These are phyloP conservation scores for Annulohypoxylon maeteangense DNA, from an alignment of 495 filamentous ascomycete genomes.

Conservation along the genomic window DNA sequence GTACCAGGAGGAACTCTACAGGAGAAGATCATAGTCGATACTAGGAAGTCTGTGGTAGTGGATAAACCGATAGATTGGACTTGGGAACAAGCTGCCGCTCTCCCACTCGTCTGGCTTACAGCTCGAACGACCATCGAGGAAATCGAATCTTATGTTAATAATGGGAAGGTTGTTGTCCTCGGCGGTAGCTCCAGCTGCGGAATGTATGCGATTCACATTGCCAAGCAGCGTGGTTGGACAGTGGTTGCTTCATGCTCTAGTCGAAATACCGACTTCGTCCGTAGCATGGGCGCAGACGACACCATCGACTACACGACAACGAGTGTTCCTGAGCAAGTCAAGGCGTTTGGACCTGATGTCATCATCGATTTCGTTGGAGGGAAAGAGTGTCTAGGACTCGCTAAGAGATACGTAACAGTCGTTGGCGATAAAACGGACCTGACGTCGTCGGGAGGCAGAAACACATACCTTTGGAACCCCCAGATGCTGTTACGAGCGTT, in stretches of 20 bases:
- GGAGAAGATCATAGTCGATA: neutral
- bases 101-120: conserved; percentile 7
- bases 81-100: conserved; percentile 1
- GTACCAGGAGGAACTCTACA: neutral
- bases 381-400: neutral
- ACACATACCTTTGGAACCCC: neutral
- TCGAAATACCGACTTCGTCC: neutral
- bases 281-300: conserved; percentile 3
- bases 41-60: neutral
- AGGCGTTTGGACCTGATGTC: neutral
- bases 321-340: neutral
- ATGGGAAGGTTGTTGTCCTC: neutral
- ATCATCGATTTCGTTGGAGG: neutral
- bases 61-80: neutral
- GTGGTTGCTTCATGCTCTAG: conserved; percentile 4
- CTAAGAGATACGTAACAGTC: neutral
- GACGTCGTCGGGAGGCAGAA: neutral
- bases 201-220: neutral
- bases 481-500: neutral
- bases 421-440: neutral
- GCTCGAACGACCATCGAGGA: conserved; percentile 1
- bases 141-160: neutral
- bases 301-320: conserved; percentile 5
- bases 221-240: conserved; percentile 5
- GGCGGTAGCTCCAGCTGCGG: neutral